Conservation (phyloP, 163 green algal genomes). For the Volvox carteri region DNA sequence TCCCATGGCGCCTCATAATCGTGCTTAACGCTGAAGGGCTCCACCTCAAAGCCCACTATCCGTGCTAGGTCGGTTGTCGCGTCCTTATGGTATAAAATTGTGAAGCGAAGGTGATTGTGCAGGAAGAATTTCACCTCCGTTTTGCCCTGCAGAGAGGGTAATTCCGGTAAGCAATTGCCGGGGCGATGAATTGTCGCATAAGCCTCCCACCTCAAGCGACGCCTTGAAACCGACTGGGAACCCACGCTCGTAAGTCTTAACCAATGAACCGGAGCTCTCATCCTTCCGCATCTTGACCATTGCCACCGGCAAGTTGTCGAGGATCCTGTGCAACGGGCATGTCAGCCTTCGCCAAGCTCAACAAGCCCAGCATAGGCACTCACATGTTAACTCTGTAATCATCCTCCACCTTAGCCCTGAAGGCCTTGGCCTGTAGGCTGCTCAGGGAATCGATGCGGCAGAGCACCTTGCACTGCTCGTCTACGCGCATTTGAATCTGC, state of each 20-base stretch:
- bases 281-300: constrained; percentile 89
- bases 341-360: constrained; percentile 1
- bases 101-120: constrained; percentile 98
- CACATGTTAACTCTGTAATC: constrained; percentile 99
- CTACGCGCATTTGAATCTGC: constrained; percentile 92
- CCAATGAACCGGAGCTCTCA: constrained; percentile 71
- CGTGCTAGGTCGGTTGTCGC: constrained; percentile 81
- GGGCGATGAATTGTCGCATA: neutral
- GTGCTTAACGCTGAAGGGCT: constrained; percentile 95
- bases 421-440: constrained; percentile 84
- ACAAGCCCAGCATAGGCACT: constrained; percentile 21
- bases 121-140: constrained; percentile 84
- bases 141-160: constrained; percentile 62
- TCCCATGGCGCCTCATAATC: constrained; percentile 83
- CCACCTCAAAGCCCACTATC: constrained; percentile 98
- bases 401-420: constrained; percentile 91
- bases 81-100: constrained; percentile 96
- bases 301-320: constrained; percentile 98
- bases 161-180: neutral
- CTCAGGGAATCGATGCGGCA: constrained; percentile 90
- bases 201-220: constrained; percentile 64
- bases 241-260: constrained; percentile 97
- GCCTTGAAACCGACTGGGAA: constrained; percentile 93
- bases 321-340: constrained; percentile 86
- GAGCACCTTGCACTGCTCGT: constrained; percentile 96